phyloP scores from a whole-genome alignment of 2,329 filamentous ascomycete genomes.

The Rasamsonia emersonii region DNA sequence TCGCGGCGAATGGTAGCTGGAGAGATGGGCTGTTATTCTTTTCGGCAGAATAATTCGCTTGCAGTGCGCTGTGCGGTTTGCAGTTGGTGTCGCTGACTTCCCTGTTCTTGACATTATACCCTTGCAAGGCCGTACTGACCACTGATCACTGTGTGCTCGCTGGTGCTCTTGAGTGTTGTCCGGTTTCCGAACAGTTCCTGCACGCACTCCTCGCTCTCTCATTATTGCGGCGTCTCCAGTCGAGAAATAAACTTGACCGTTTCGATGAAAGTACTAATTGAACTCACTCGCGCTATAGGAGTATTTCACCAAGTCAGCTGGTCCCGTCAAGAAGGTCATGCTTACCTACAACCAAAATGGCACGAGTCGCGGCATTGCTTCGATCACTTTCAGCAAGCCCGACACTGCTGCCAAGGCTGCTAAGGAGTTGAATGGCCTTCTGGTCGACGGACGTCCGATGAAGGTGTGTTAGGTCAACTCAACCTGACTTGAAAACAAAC shows the following conservation, averaged over 20 bases:
- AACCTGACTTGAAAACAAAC: slow-evolving; percentile 11
- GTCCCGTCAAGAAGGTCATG: slow-evolving; percentile 82
- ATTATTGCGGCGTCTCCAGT: slow-evolving; percentile 18
- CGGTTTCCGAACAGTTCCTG: slow-evolving; percentile 16
- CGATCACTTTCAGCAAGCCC: slow-evolving; percentile 72
- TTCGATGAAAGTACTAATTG: slow-evolving; percentile 37
- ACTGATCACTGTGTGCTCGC: slow-evolving; percentile 53
- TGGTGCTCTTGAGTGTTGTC: slow-evolving; percentile 37
- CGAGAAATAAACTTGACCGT: slow-evolving; percentile 14
- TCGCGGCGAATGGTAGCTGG: too few species aligned
- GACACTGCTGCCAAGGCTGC: slow-evolving; percentile 81
- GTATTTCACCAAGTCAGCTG: slow-evolving; percentile 84
- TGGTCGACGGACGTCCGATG: slow-evolving; percentile 83
- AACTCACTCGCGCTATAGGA: slow-evolving; percentile 61
- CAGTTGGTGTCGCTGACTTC: too few species aligned
- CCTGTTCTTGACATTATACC: not conserved
- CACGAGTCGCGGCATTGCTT: slow-evolving; percentile 83
- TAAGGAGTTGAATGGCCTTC: slow-evolving; percentile 73
- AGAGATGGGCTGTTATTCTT: too few species aligned
- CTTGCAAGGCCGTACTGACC: slow-evolving; percentile 11
- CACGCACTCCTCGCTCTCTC: slow-evolving; percentile 16
- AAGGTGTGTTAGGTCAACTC: slow-evolving; percentile 53
- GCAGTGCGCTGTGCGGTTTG: too few species aligned
- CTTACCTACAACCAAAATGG: slow-evolving; percentile 90
- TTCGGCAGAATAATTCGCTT: too few species aligned